Conservation (phyloP, 2,329 filamentous ascomycete species). For the Colletotrichum echinochloae region DNA sequence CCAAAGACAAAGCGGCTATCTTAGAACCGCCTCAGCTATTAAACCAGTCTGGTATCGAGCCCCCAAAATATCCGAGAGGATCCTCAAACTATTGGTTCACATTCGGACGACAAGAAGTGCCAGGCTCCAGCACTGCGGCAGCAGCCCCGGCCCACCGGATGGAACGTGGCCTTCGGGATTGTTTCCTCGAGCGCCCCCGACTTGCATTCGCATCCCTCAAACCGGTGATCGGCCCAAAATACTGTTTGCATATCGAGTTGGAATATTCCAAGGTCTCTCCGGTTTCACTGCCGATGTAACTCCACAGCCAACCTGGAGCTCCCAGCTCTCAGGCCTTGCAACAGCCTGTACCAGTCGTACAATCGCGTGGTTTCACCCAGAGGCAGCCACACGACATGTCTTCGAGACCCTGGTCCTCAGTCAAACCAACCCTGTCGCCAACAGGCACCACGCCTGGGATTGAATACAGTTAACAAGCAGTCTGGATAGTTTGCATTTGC, state of each 20-base stretch:
- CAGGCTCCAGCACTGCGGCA: constrained; percentile 15
- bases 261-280: constrained; percentile 30
- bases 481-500: constrained; percentile 9
- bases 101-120: constrained; percentile 29
- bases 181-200: constrained; percentile 16
- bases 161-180: constrained; percentile 20
- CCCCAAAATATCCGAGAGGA: constrained; percentile 16
- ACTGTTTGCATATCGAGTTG: constrained; percentile 19
- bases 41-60: constrained; percentile 20
- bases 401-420: neutral
- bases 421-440: neutral
- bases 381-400: neutral
- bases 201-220: constrained; percentile 3
- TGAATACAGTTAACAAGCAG: neutral
- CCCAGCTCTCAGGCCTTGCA: constrained; percentile 17
- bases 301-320: constrained; percentile 1
- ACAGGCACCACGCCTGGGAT: neutral
- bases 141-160: constrained; percentile 23
- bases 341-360: neutral
- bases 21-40: constrained; percentile 13
- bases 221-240: neutral
- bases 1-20: constrained; percentile 6
- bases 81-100: constrained; percentile 5
- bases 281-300: constrained; percentile 27
- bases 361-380: constrained; percentile 23